Percentiles rank a stretch among this genome's conserved stretches.
Conservation (phyloP, 208 protist species). For the Wallacemonas collosoma region DNA sequence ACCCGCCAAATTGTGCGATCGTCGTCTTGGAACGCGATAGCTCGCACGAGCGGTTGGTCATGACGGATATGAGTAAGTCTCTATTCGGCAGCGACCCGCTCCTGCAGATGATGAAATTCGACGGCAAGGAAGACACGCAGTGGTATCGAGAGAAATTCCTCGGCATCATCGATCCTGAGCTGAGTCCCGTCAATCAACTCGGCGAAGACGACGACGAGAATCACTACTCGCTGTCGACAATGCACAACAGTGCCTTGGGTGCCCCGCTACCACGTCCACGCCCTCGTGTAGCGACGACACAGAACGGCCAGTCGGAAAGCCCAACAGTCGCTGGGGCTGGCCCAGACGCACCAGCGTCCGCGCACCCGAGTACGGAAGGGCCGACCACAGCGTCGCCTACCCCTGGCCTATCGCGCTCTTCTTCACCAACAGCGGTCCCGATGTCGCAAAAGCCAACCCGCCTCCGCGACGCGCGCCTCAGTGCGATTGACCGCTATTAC, state of each 20-base stretch:
- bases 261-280: conserved; percentile 28
- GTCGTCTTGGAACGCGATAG: conserved; percentile 78
- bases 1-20: conserved; percentile 90
- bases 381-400: too few species aligned
- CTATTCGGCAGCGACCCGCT: conserved; percentile 86
- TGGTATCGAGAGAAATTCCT: conserved; percentile 71
- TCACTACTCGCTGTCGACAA: conserved; percentile 46
- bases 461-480: not conserved
- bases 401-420: too few species aligned
- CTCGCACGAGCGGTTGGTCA: conserved; percentile 55
- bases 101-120: conserved; percentile 85
- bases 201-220: conserved; percentile 64
- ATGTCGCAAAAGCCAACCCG: too few species aligned
- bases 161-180: conserved; percentile 42
- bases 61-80: conserved; percentile 81
- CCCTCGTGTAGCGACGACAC: not conserved
- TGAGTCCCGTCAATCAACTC: conserved; percentile 9
- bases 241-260: conserved; percentile 41
- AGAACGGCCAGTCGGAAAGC: not conserved
- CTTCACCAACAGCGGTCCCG: too few species aligned
- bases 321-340: not conserved
- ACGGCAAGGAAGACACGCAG: conserved; percentile 59
- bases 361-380: too few species aligned
- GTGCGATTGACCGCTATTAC: not conserved
- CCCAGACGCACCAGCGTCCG: too few species aligned